Evolutionary conservation across 2,329 filamentous ascomycete species (phyloP).

Genomic region (Cercospora brassicicola): DNA sequence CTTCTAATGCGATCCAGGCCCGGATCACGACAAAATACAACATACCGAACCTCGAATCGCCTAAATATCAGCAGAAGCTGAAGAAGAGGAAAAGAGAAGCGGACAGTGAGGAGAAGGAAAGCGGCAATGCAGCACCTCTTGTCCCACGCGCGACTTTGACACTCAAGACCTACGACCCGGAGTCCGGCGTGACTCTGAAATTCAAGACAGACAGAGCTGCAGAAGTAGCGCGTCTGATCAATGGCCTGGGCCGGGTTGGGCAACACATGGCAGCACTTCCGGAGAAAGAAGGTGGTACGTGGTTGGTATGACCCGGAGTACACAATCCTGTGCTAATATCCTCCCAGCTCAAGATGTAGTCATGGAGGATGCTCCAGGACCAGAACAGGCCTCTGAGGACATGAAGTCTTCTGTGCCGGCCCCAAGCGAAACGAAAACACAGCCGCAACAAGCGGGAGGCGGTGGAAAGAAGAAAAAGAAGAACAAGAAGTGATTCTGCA

Average conservation of each 20-base stretch:
- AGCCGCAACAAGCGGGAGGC: conserved; percentile 21
- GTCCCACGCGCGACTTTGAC: conserved; percentile 69
- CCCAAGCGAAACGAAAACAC: conserved; percentile 21
- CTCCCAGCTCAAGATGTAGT: conserved; percentile 33
- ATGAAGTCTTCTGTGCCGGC: conserved; percentile 15
- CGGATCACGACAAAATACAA: conserved; percentile 91
- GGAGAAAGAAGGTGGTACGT: conserved; percentile 43
- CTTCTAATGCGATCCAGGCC: conserved; percentile 57
- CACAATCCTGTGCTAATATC: conserved; percentile 9
- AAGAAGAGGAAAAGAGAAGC: conserved; percentile 31
- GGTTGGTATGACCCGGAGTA: neutral
- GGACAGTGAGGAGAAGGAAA: conserved; percentile 28
- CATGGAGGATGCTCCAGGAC: conserved; percentile 34
- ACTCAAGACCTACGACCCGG: conserved; percentile 86
- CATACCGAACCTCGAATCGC: conserved; percentile 49
- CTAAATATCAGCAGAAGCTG: conserved; percentile 36
- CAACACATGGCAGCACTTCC: conserved; percentile 58
- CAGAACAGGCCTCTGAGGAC: conserved; percentile 30
- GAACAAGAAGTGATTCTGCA: conserved; percentile 45
- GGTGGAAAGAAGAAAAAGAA: conserved; percentile 51
- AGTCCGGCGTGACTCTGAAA: conserved; percentile 78
- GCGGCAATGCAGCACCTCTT: conserved; percentile 40
- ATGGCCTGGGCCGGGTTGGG: conserved; percentile 73
- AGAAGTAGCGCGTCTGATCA: conserved; percentile 81
- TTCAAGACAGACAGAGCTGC: conserved; percentile 89